These are phyloP conservation scores for Diaporthe sp. DNA, from an alignment of 2,329 filamentous ascomycete species.

Conservation along the genomic window DNA sequence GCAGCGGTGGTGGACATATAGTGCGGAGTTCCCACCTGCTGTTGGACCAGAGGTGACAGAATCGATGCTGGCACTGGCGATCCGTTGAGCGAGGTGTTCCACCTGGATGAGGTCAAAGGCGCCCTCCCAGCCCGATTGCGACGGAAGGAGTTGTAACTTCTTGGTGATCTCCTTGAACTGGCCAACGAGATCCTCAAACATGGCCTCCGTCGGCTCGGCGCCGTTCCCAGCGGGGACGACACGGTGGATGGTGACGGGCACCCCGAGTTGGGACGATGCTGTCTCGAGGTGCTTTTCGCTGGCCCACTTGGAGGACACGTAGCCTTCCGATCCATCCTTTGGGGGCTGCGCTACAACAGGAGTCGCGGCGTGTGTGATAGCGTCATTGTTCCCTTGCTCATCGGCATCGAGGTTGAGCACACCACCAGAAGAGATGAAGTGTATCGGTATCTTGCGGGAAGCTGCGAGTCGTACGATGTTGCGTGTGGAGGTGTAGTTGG, in stretches of 20 bases:
- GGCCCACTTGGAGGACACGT: slow-evolving; percentile 47
- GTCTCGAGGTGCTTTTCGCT: slow-evolving; percentile 45
- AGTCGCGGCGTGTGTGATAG: neutral
- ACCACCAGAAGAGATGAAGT: slow-evolving; percentile 44
- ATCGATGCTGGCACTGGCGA: neutral
- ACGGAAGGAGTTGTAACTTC: slow-evolving; percentile 17
- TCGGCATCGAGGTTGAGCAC: slow-evolving; percentile 30
- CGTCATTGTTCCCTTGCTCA: neutral
- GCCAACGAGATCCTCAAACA: slow-evolving; percentile 16
- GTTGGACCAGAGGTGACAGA: neutral
- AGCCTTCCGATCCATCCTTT: slow-evolving; percentile 41
- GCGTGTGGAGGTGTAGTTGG: slow-evolving; percentile 50
- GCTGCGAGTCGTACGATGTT: slow-evolving; percentile 46
- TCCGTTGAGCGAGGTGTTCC: slow-evolving; percentile 8
- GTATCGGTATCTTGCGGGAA: slow-evolving; percentile 40
- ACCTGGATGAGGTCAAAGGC: slow-evolving; percentile 18
- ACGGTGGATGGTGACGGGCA: slow-evolving; percentile 24
- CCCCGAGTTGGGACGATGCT: neutral
- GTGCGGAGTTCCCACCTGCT: neutral
- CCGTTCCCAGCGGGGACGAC: neutral
- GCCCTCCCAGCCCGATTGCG: slow-evolving; percentile 13
- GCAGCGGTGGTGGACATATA: slow-evolving; percentile 3
- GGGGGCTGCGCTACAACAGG: slow-evolving; percentile 21
- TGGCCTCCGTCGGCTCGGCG: slow-evolving; percentile 7
- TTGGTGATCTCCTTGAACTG: slow-evolving; percentile 17